Evolutionary conservation across 305 asterid genomes (phyloP), one percentile per base, ranked within the genome.

Genomic region (Fraxinus albicans): DNA sequence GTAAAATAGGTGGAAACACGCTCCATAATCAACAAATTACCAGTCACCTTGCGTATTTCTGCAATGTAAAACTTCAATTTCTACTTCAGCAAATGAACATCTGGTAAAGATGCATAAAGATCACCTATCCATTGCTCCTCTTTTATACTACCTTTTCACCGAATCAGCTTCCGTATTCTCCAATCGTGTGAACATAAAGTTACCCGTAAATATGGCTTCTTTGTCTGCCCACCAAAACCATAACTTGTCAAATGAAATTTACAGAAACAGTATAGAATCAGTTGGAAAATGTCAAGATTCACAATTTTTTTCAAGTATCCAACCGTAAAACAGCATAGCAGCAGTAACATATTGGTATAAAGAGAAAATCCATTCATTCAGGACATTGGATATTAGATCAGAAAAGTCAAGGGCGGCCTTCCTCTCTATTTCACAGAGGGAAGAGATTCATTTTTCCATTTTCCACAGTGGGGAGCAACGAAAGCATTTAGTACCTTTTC

Each of bases 151-250:
- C 78, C 79, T 76, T 83, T 65, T 78, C 60, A 0, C 80, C 17
- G 84, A 21, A 76, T 87, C 87, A 27, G 83, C 85, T 79, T 40
- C 81, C n/a, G 60, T 58, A 53, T 85, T 90, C 82, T 87, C 92
- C 77, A 95, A 87, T n/a, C 90, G 75, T 6, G 97, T 85, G 90
- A 95, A 95, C 88, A 78, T 85, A 89, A 95, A 95, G 93, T 95
- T 92, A 80, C 98, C 98, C 0, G 97, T 87, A 36, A 89, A 85
- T 50, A 95, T 85, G 75, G 96, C 92, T 81, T 95, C 95, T 87
- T 90, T 92, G 85, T 93, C 98, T 93, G 86, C 84, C 80, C 65
- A 84, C 12, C 78, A 73, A 65, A 85, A 73, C 12, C 82, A 81
- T 35, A 73, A 58, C 82, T 36, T 25, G 76, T 84, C 70, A 83